Conservation (phyloP, 106 monocot species). For the Dendrobium officinale region DNA sequence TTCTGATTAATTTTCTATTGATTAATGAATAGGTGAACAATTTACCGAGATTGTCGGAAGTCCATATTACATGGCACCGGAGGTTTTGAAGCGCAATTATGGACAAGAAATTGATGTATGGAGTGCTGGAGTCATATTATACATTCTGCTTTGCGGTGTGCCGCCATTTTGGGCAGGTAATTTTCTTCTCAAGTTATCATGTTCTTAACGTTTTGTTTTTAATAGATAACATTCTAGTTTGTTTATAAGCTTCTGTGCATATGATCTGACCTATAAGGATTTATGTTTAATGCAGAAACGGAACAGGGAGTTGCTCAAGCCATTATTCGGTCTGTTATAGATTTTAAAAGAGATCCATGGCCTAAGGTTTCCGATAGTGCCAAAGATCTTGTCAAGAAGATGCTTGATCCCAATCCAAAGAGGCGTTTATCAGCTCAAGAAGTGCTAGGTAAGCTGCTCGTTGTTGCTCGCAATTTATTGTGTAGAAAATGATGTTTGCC, state of each 20-base stretch:
- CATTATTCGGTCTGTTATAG: constrained; percentile 45
- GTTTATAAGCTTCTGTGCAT: not conserved
- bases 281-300: constrained; percentile 33
- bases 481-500: not conserved
- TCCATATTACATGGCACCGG: constrained; percentile 87
- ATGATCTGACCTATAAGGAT: not conserved
- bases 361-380: constrained; percentile 59
- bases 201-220: not conserved
- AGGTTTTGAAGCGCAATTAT: constrained; percentile 69
- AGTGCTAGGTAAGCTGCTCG: constrained; percentile 39
- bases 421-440: constrained; percentile 40
- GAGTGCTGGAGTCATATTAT: constrained; percentile 73
- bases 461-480: not conserved
- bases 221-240: not conserved
- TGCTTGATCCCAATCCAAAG: constrained; percentile 56
- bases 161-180: constrained; percentile 86
- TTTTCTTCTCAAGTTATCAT: not conserved
- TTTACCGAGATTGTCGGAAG: constrained; percentile 72
- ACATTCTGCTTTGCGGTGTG: constrained; percentile 68
- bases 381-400: constrained; percentile 54
- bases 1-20: not conserved
- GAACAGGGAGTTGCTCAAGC: constrained; percentile 67
- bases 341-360: constrained; percentile 67
- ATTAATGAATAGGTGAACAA: constrained; percentile 30
- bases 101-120: constrained; percentile 71